Evolutionary conservation across 495 filamentous ascomycete species (phyloP).

Genomic region (Penicillium robsamsonii): DNA sequence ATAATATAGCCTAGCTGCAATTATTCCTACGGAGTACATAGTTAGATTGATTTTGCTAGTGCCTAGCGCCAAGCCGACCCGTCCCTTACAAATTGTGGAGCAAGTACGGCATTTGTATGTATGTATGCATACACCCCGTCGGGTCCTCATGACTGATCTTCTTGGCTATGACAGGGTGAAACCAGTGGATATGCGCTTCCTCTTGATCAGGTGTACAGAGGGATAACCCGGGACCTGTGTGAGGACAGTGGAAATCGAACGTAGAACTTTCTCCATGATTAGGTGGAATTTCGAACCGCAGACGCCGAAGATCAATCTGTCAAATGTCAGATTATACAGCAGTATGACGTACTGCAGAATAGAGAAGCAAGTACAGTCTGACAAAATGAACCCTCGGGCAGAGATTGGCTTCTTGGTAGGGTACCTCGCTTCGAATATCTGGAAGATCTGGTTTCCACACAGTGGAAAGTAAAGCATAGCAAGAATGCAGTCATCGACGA

Average conservation of each 20-base stretch:
- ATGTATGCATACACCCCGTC: not conserved
- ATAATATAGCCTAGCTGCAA: not conserved
- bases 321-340: not conserved
- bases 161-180: too few relatives aligned
- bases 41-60: not conserved
- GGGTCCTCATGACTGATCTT: too few relatives aligned
- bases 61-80: conserved; percentile 1
- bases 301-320: not conserved
- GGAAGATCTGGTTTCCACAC: conserved; percentile 1
- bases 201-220: too few relatives aligned
- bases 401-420: not conserved
- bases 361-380: not conserved
- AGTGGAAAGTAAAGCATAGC: not conserved
- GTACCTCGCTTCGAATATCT: not conserved
- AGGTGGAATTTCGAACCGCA: too few relatives aligned
- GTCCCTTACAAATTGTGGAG: not conserved
- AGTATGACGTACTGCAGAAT: not conserved
- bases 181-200: too few relatives aligned
- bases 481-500: not conserved
- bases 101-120: not conserved
- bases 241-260: too few relatives aligned
- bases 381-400: not conserved
- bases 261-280: too few relatives aligned
- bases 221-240: too few relatives aligned
- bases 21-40: not conserved